A percentile compares a stretch with the other conserved stretches of the same genome.
These are phyloP conservation scores for Neckera pumila DNA, from an alignment of 225 moss, liverwort and hornwort genomes.

Conservation along the genomic window DNA sequence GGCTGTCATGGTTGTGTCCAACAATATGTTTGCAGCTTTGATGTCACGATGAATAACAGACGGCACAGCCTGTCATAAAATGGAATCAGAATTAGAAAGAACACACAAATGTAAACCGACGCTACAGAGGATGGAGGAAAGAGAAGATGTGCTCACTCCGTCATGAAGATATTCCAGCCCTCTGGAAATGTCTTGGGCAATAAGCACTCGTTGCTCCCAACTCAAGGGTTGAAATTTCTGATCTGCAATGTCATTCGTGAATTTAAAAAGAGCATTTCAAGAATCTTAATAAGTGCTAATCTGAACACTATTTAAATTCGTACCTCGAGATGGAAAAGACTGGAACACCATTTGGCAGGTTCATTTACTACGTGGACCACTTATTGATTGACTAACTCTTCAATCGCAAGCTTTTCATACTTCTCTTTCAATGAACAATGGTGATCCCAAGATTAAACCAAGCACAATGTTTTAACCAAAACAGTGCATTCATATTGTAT, in stretches of 20 bases:
- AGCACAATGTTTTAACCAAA: background rate
- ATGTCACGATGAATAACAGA: conserved; percentile 92
- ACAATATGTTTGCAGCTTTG: conserved; percentile 88
- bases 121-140: background rate
- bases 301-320: no score
- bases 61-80: conserved; percentile 68
- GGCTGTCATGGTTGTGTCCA: conserved; percentile 86
- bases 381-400: background rate
- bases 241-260: conserved; percentile 24
- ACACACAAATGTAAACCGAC: no score
- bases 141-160: conserved; percentile 44
- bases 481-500: background rate
- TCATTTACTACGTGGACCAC: no score
- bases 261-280: background rate
- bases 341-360: background rate
- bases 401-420: background rate
- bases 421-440: background rate
- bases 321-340: background rate
- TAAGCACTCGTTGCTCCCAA: conserved; percentile 81
- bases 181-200: conserved; percentile 88
- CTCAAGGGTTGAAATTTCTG: conserved; percentile 51
- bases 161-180: conserved; percentile 98
- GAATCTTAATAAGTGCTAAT: background rate
- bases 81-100: background rate
- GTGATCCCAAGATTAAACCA: background rate